Conservation (phyloP, 2,329 filamentous ascomycete species). For the Thyridium curvatum region DNA sequence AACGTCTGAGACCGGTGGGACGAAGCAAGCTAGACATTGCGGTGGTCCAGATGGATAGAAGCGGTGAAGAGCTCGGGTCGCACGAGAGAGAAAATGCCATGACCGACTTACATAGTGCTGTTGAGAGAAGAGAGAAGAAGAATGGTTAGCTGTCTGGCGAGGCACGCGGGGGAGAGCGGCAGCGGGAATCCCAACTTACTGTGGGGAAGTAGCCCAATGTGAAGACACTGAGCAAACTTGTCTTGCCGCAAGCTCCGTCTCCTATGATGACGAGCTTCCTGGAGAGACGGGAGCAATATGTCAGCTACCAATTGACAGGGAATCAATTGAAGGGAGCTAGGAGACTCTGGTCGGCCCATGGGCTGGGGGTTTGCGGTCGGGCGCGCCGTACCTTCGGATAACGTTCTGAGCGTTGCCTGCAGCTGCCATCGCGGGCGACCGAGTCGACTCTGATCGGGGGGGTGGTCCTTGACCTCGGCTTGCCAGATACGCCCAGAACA, state of each 20-base stretch:
- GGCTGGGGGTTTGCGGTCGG: background rate
- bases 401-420: conserved; percentile 24
- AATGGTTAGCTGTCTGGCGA: conserved; percentile 19
- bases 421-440: conserved; percentile 22
- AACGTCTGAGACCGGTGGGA: too few species aligned
- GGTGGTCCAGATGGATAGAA: conserved; percentile 4
- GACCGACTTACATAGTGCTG: conserved; percentile 52
- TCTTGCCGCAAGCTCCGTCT: conserved; percentile 97
- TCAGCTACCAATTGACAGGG: conserved; percentile 3
- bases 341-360: background rate
- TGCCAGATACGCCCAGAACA: background rate
- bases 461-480: conserved; percentile 1
- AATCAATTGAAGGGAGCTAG: background rate
- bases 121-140: conserved; percentile 3
- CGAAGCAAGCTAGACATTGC: too few species aligned
- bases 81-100: background rate
- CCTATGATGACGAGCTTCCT: conserved; percentile 97
- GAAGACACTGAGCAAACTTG: conserved; percentile 93
- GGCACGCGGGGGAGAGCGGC: conserved; percentile 3
- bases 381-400: conserved; percentile 26
- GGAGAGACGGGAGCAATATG: conserved; percentile 7
- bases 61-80: background rate
- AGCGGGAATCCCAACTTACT: conserved; percentile 51
- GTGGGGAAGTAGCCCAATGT: conserved; percentile 97
- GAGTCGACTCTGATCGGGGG: background rate